Conservation (phyloP, 768 basidiomycete genomes). For the Gautieria morchelliformis region DNA sequence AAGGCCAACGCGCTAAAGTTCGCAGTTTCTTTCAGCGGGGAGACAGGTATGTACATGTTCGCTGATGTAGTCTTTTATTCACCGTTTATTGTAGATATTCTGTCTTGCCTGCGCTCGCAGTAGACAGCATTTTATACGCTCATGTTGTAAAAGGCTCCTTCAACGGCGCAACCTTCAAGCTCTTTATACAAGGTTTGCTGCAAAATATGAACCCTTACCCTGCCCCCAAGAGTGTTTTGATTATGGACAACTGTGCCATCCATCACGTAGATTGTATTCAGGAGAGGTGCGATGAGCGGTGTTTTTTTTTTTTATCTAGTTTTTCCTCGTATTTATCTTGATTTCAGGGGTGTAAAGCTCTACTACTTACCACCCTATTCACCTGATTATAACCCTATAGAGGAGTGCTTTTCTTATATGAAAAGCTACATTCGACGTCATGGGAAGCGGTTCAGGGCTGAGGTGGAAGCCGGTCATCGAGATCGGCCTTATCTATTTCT, state of each 20-base stretch:
- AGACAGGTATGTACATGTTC: too few species aligned
- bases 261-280: slow-evolving; percentile 22
- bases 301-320: too few species aligned
- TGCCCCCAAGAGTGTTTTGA: slow-evolving; percentile 28
- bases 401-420: slow-evolving; percentile 24
- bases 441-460: background rate
- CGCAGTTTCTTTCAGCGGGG: too few species aligned
- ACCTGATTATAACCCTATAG: slow-evolving; percentile 29
- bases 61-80: too few species aligned
- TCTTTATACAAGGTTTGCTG: too few species aligned
- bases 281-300: slow-evolving; percentile 23
- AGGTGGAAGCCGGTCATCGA: background rate
- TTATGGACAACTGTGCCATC: slow-evolving; percentile 31
- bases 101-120: too few species aligned
- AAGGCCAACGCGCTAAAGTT: too few species aligned
- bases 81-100: too few species aligned
- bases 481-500: background rate
- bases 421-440: slow-evolving; percentile 23
- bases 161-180: too few species aligned
- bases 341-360: slow-evolving; percentile 17
- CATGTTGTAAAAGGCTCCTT: too few species aligned
- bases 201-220: too few species aligned
- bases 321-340: background rate
- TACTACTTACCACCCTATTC: slow-evolving; percentile 27
- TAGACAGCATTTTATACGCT: too few species aligned